These are phyloP conservation scores for Pholiota microspora DNA, from an alignment of 768 basidiomycete genomes.

Conservation along the genomic window DNA sequence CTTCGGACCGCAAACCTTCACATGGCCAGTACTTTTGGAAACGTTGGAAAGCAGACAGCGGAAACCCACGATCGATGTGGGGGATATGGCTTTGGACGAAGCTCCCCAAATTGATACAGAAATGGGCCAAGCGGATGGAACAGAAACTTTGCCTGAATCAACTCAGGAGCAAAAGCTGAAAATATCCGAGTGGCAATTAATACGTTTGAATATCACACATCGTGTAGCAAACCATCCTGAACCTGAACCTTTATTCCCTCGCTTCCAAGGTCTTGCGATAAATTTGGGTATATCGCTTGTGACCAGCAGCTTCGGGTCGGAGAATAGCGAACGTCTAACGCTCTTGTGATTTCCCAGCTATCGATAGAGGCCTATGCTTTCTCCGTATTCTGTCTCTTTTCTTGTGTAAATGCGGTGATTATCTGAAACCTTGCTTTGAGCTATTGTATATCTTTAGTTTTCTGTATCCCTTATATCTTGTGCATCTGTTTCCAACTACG, in stretches of 20 bases:
- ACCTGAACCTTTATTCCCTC: neutral
- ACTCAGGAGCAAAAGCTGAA: neutral
- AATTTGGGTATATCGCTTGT: neutral
- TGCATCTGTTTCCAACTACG: neutral
- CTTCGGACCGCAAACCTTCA: slow-evolving; percentile 11
- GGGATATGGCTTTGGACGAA: neutral
- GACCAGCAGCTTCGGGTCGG: neutral
- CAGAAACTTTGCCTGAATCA: neutral
- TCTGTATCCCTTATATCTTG: neutral
- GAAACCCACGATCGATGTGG: neutral
- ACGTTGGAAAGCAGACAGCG: slow-evolving; percentile 6
- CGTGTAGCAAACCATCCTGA: neutral
- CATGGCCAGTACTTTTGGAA: slow-evolving; percentile 9
- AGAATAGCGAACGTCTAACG: neutral
- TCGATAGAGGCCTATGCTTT: neutral
- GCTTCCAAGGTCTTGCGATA: neutral
- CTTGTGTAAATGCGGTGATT: neutral
- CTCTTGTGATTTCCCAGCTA: neutral
- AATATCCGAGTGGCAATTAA: neutral
- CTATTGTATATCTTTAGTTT: neutral
- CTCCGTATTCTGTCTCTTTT: neutral
- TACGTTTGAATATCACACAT: neutral
- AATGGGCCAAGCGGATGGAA: neutral
- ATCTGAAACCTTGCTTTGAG: neutral
- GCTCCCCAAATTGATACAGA: neutral